Conservation (phyloP, 768 basidiomycete genomes). For the Podaxis sp. region DNA sequence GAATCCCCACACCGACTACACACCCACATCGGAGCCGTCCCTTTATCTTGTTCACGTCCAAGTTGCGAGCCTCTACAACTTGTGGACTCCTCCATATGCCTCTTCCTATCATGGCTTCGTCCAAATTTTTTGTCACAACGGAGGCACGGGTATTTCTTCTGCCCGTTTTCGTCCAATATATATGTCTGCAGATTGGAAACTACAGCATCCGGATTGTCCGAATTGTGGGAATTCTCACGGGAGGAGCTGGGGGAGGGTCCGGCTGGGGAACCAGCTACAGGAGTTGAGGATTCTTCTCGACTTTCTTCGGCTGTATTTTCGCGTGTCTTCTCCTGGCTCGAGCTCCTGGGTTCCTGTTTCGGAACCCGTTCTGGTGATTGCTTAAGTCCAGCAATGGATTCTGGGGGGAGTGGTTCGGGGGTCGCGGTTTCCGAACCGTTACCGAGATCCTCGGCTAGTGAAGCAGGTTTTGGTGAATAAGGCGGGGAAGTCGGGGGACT, state of each 20-base stretch:
- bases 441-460: background rate
- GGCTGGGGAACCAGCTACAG: background rate
- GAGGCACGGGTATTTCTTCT: conserved; percentile 9
- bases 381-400: background rate
- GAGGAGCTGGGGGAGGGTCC: background rate
- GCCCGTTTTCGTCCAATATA: conserved; percentile 6
- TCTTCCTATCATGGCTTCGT: conserved; percentile 9
- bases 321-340: background rate
- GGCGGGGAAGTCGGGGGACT: background rate
- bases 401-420: background rate
- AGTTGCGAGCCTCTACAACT: conserved; percentile 9
- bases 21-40: conserved; percentile 8
- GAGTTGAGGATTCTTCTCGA: background rate
- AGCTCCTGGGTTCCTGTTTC: background rate
- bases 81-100: conserved; percentile 15
- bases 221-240: background rate
- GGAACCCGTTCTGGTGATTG: background rate
- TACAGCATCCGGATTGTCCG: background rate
- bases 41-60: background rate
- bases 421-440: background rate
- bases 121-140: conserved; percentile 12
- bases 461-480: background rate
- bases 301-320: background rate
- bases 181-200: background rate
- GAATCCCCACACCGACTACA: conserved; percentile 10